These are phyloP conservation scores for Euphorbia corollata DNA, from an alignment of 441 rosid species.

Conservation along the genomic window DNA sequence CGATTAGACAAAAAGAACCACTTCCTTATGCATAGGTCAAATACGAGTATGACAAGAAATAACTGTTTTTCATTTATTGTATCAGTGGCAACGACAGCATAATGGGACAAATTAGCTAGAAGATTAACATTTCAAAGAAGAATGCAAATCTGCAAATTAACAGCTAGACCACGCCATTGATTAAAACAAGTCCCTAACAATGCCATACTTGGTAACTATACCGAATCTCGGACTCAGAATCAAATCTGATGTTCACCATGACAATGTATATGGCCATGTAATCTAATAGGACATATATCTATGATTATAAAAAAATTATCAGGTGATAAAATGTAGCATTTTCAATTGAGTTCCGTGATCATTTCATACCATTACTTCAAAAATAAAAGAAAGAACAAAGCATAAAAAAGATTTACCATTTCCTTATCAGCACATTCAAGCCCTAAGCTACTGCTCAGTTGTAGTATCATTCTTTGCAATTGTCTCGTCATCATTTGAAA, in stretches of 20 bases:
- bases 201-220: not conserved
- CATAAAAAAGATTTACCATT: constrained; percentile 8
- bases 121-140: not conserved
- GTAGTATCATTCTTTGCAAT: constrained; percentile 12
- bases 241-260: too few relatives aligned
- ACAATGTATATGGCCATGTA: not conserved
- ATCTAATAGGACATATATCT: not conserved
- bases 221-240: too few relatives aligned
- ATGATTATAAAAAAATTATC: not conserved
- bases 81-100: not conserved
- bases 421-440: constrained; percentile 13
- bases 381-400: not conserved
- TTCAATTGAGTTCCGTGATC: not conserved
- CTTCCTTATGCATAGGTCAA: not conserved
- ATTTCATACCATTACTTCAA: not conserved
- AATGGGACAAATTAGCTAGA: not conserved
- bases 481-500: constrained; percentile 10
- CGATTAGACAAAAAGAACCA: not conserved
- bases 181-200: not conserved
- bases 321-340: not conserved
- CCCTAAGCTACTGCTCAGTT: constrained; percentile 17
- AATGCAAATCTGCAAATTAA: not conserved
- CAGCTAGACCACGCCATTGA: too few relatives aligned
- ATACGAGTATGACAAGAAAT: too few relatives aligned
- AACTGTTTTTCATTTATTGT: not conserved